Conservation (phyloP, 129 eudicot species). For the Arctium lappa region DNA sequence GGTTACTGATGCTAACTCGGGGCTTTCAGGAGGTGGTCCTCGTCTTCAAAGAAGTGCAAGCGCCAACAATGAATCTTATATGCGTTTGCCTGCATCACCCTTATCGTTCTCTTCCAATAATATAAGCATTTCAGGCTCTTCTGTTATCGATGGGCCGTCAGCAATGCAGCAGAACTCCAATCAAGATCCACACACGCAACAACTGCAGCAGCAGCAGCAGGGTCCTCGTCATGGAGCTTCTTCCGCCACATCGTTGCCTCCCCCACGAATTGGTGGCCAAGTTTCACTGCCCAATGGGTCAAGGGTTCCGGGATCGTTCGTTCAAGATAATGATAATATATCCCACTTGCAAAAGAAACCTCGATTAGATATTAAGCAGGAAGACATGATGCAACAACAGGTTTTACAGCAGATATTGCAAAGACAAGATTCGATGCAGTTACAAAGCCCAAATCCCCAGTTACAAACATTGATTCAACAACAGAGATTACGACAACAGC, state of each 20-base stretch:
- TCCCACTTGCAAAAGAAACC: conserved; percentile 92
- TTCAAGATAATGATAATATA: conserved; percentile 51
- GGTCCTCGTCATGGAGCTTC: conserved; percentile 66
- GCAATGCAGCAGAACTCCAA: conserved; percentile 50
- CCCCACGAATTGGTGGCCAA: conserved; percentile 53
- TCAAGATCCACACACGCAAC: conserved; percentile 60
- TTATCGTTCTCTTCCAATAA: conserved; percentile 84
- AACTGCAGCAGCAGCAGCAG: conserved; percentile 23
- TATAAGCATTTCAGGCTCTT: conserved; percentile 76
- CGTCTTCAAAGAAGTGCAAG: conserved; percentile 88
- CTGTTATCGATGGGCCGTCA: conserved; percentile 72
- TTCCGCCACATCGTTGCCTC: conserved; percentile 49
- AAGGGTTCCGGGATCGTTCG: conserved; percentile 55
- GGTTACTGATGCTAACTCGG: conserved; percentile 95
- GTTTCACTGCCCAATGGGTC: conserved; percentile 52
- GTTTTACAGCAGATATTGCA: conserved; percentile 76
- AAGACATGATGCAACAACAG: conserved; percentile 76
- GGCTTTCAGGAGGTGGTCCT: conserved; percentile 79
- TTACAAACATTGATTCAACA: conserved; percentile 75
- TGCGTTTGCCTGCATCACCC: conserved; percentile 90
- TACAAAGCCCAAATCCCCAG: conserved; percentile 76
- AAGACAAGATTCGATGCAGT: conserved; percentile 75
- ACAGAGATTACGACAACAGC: conserved; percentile 76
- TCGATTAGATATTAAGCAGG: conserved; percentile 81
- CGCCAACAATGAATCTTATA: conserved; percentile 68